Conservation (phyloP, 805 yeast species). For the Kodamaea neixiangensis region DNA sequence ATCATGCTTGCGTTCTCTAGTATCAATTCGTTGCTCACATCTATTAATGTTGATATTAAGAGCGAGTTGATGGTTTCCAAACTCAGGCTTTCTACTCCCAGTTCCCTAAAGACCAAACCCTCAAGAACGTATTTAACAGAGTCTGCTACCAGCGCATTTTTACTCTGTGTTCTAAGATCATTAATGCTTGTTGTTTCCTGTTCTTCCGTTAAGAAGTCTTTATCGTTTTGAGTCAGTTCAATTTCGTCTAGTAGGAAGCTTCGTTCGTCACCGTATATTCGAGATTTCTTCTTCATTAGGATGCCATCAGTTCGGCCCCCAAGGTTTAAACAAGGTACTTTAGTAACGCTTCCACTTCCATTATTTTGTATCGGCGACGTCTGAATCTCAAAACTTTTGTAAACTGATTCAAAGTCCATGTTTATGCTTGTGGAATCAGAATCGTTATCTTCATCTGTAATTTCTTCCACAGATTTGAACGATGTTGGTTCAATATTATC, state of each 20-base stretch:
- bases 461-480: background rate
- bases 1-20: background rate
- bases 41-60: slow-evolving; percentile 7
- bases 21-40: slow-evolving; percentile 5
- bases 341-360: background rate
- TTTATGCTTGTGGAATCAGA: background rate
- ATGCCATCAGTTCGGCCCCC: background rate
- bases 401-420: background rate
- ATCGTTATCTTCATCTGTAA: slow-evolving; percentile 1
- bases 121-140: slow-evolving; percentile 14
- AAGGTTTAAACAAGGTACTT: background rate
- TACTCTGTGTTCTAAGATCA: slow-evolving; percentile 21
- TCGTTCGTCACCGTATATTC: slow-evolving; percentile 21
- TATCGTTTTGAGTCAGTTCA: slow-evolving; percentile 10
- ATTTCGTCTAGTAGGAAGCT: slow-evolving; percentile 16
- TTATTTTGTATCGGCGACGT: background rate
- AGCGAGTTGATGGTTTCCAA: slow-evolving; percentile 6
- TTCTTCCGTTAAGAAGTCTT: background rate
- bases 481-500: slow-evolving; percentile 13
- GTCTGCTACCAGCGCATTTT: slow-evolving; percentile 4
- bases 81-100: slow-evolving; percentile 10
- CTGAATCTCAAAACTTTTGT: background rate
- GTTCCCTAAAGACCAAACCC: slow-evolving; percentile 18
- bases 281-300: background rate
- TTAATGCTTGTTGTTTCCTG: slow-evolving; percentile 13